Base-by-base conservation (phyloP, 331 rosid genomes). In the Pyrus hybrid region DNA sequence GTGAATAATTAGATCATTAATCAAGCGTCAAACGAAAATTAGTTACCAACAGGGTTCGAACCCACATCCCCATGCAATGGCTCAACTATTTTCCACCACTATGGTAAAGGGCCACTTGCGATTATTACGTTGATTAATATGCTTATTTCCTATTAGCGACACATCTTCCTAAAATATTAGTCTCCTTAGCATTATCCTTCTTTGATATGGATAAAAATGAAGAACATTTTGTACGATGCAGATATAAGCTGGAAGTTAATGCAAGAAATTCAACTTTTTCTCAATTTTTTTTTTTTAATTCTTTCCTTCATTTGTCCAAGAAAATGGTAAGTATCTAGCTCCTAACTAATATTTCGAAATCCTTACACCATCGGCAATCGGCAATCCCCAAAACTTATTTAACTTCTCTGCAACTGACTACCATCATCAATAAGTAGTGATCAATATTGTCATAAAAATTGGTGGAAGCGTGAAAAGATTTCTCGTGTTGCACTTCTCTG, bases 11-110 rank as follows among this genome's bases (percentile, higher is more conserved):
- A 1, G 4, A 41, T 41, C 10, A 41, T 41, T 41, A 41, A 41
- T 41, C 45, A 41, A 41, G 45, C 1, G 13, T 41, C 13, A 37
- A 37, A 8, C 0, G 3, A 35, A 35, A 5, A 33, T 33, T 33
- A 33, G 3, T 2, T 0, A 33, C 3, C 3, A 0, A 33, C 3
- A 7, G 0, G 0, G 10, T 7, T 33, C 10, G 37, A 33, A 33
- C 43, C 43, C 12, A 35, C 43, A 3, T 1, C 1, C 3, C 12
- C 11, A 35, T 35, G 12, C 45, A 41, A 10, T 41, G 45, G 13
- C 45, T 41, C 13, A 41, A 41, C 5, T 41, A 0, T 10, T 41
- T 41, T 41, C 13, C 45, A 41, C 13, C 45, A 41, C 45, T 37
- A 1, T 37, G 45, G 13, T 37, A 37, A 37, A 10, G 11, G 13